Conservation (phyloP, 2,329 filamentous ascomycete genomes). For the Pseudodiploospora longispora region DNA sequence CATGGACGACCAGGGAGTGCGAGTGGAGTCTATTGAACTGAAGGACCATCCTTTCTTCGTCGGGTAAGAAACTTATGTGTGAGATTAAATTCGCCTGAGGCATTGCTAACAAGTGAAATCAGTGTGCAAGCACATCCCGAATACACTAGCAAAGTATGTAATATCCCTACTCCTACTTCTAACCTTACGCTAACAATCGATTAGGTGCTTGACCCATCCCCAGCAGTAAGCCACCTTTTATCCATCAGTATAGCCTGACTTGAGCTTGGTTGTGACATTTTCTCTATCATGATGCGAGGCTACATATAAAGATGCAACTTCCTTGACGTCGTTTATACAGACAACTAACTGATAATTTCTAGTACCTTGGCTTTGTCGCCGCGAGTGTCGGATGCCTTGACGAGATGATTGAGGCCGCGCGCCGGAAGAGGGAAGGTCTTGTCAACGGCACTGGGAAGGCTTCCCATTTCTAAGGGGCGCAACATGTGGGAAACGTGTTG, state of each 20-base stretch:
- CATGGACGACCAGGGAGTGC: slow-evolving; percentile 68
- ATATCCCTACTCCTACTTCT: slow-evolving; percentile 51
- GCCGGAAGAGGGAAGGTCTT: not conserved
- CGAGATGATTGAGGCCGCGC: slow-evolving; percentile 16
- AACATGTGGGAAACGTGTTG: slow-evolving; percentile 2
- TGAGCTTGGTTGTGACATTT: not conserved
- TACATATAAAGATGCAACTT: not conserved
- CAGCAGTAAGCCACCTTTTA: not conserved
- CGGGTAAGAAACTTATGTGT: slow-evolving; percentile 11
- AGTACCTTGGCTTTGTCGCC: slow-evolving; percentile 79
- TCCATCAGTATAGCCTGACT: not conserved
- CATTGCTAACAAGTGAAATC: not conserved
- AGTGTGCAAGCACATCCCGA: slow-evolving; percentile 84
- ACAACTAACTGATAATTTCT: slow-evolving; percentile 20
- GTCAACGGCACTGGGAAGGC: slow-evolving; percentile 1
- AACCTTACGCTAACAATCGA: not conserved
- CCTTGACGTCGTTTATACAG: not conserved
- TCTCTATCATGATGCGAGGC: not conserved
- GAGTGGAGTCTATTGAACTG: slow-evolving; percentile 79
- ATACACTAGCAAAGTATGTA: slow-evolving; percentile 57
- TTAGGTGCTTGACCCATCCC: slow-evolving; percentile 12
- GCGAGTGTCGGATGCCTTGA: slow-evolving; percentile 62
- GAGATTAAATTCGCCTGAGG: not conserved
- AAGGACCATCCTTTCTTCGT: slow-evolving; percentile 80
- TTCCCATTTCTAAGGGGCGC: not conserved